Conservation (phyloP, 2,329 filamentous ascomycete genomes). For the Nigrograna mackinnonii region DNA sequence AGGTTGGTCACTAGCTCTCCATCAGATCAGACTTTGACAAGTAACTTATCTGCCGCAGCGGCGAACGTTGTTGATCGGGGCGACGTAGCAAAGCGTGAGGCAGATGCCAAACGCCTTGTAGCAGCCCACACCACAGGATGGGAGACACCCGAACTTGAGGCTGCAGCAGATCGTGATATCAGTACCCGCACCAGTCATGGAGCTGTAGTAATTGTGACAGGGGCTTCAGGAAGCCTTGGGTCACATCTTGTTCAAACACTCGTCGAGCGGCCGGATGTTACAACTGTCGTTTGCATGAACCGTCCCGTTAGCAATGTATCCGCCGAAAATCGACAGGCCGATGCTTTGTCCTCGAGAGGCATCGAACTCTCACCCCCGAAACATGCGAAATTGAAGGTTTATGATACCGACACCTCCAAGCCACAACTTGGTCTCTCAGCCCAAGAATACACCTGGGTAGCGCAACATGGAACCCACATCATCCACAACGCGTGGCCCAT, state of each 20-base stretch:
- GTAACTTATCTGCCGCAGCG: background rate
- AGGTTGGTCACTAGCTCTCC: background rate
- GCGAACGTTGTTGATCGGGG: background rate
- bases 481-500: conserved; percentile 59
- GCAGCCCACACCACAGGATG: background rate
- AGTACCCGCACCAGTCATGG: background rate
- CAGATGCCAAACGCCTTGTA: background rate
- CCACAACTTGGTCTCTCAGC: conserved; percentile 51
- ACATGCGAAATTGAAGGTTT: conserved; percentile 46
- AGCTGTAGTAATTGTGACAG: conserved; percentile 38
- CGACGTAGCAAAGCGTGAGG: background rate
- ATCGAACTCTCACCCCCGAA: conserved; percentile 6
- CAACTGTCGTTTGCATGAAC: conserved; percentile 51
- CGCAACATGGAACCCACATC: conserved; percentile 50
- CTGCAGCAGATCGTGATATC: background rate
- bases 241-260: conserved; percentile 34
- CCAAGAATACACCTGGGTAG: conserved; percentile 42
- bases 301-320: conserved; percentile 30
- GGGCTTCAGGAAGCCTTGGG: conserved; percentile 42
- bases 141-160: background rate
- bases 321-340: conserved; percentile 31
- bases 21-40: conserved; percentile 1
- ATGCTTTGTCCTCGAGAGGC: conserved; percentile 23
- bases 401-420: conserved; percentile 53
- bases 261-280: conserved; percentile 24